Conservation (phyloP, 306 rosid species). For the Elaeagnus macrophylla region DNA sequence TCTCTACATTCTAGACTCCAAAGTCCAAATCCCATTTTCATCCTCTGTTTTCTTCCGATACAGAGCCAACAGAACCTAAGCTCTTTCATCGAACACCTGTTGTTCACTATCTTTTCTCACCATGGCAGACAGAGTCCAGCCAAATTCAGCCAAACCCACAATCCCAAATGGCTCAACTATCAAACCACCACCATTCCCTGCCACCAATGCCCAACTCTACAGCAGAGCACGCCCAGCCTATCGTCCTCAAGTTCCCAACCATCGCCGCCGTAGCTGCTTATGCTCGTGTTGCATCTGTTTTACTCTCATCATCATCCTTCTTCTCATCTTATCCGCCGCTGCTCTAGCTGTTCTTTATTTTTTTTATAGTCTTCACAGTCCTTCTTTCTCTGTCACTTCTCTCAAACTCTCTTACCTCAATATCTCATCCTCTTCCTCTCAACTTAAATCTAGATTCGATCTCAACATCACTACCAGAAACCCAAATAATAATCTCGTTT, state of each 20-base stretch:
- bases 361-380: constrained; percentile 52
- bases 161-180: constrained; percentile 13
- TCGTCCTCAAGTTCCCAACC: constrained; percentile 47
- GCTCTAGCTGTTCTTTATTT: constrained; percentile 45
- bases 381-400: constrained; percentile 28
- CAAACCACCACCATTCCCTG: constrained; percentile 32
- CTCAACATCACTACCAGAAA: constrained; percentile 35
- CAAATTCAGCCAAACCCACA: constrained; percentile 37
- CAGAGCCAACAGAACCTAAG: background rate
- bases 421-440: constrained; percentile 25
- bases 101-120: constrained; percentile 1
- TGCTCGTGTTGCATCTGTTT: constrained; percentile 56
- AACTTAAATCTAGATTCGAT: constrained; percentile 33
- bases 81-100: background rate
- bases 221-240: constrained; percentile 64
- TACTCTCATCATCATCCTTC: constrained; percentile 32
- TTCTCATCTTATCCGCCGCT: constrained; percentile 41
- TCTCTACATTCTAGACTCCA: background rate
- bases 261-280: constrained; percentile 41
- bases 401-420: constrained; percentile 31
- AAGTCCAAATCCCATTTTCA: background rate
- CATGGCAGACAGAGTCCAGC: constrained; percentile 71
- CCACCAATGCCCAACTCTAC: constrained; percentile 56
- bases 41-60: background rate
- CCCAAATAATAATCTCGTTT: constrained; percentile 47